Conservation (phyloP, 2,329 filamentous ascomycete species). For the Paramyrothecium roridum region DNA sequence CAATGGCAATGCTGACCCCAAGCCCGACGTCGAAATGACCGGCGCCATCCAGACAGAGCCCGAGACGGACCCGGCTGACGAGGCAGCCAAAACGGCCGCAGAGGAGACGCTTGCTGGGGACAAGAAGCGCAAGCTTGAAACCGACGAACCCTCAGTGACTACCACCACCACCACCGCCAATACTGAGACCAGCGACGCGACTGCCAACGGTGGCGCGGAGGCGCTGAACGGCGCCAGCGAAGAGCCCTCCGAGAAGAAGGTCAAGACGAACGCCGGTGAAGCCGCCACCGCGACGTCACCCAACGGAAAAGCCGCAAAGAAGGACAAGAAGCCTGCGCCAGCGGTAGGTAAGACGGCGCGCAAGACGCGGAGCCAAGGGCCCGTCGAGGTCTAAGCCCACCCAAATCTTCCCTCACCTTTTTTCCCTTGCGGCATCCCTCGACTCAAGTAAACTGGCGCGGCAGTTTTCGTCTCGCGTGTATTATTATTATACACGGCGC, state of each 20-base stretch:
- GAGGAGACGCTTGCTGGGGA: conserved; percentile 19
- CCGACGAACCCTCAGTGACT: conserved; percentile 15
- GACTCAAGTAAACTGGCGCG: no score
- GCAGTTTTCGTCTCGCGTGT: no score
- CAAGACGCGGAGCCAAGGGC: conserved; percentile 41
- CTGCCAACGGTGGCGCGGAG: conserved; percentile 10
- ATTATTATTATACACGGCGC: no score
- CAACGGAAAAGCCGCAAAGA: conserved; percentile 28
- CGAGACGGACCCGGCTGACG: conserved; percentile 7
- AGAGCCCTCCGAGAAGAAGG: conserved; percentile 35
- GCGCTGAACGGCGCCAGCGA: conserved; percentile 19
- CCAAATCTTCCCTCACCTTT: no score
- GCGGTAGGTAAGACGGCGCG: conserved; percentile 32
- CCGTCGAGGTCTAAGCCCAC: conserved; percentile 21
- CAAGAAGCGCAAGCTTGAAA: conserved; percentile 41
- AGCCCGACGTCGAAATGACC: conserved; percentile 12
- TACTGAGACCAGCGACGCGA: neutral
- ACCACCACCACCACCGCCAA: conserved; percentile 3
- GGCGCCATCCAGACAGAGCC: conserved; percentile 6
- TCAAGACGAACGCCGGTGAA: conserved; percentile 32
- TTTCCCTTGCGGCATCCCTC: no score
- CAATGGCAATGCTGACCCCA: conserved; percentile 10
- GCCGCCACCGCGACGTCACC: conserved; percentile 9
- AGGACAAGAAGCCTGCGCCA: conserved; percentile 31
- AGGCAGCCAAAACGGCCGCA: conserved; percentile 8